phyloP scores from a whole-genome alignment of 1,284 basidiomycete genomes.

The Austroboletus novae-zelandiae region DNA sequence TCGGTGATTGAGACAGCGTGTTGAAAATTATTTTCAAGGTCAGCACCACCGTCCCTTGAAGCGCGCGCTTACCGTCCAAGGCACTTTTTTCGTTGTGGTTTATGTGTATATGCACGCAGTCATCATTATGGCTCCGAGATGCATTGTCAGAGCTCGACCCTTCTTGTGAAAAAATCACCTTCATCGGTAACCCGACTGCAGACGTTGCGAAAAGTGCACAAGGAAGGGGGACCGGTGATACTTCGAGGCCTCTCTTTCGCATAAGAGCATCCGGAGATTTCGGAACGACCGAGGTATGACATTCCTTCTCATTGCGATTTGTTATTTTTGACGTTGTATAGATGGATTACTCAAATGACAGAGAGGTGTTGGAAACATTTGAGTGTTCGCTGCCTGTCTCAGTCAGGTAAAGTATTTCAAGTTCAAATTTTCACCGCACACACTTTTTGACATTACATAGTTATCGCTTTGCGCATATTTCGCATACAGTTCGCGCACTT shows the following conservation, averaged over 20 bases:
- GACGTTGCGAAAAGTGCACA: conserved; percentile 11
- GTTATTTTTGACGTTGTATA: conserved; percentile 31
- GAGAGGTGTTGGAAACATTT: conserved; percentile 85
- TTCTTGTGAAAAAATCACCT: conserved; percentile 77
- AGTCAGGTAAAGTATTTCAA: conserved; percentile 56
- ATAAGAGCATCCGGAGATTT: conserved; percentile 78
- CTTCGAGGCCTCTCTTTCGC: conserved; percentile 59
- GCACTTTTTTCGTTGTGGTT: neutral
- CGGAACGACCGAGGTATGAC: conserved; percentile 74
- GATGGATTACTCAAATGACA: conserved; percentile 93
- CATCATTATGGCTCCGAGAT: conserved; percentile 86
- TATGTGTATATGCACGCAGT: conserved; percentile 6
- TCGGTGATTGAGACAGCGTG: conserved; percentile 42
- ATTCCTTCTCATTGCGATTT: neutral
- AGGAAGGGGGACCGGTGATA: neutral
- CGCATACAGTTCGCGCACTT: conserved; percentile 68
- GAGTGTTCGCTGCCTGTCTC: conserved; percentile 69
- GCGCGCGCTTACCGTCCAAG: neutral
- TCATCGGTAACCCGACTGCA: conserved; percentile 70
- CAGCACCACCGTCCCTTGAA: conserved; percentile 10
- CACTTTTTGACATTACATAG: conserved; percentile 39
- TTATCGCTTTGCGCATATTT: conserved; percentile 77
- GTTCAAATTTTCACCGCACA: neutral
- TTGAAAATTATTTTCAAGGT: conserved; percentile 88
- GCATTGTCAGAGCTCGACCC: conserved; percentile 89